Conservation (phyloP, 805 yeast genomes). For the Jamesozyma rosinii region DNA sequence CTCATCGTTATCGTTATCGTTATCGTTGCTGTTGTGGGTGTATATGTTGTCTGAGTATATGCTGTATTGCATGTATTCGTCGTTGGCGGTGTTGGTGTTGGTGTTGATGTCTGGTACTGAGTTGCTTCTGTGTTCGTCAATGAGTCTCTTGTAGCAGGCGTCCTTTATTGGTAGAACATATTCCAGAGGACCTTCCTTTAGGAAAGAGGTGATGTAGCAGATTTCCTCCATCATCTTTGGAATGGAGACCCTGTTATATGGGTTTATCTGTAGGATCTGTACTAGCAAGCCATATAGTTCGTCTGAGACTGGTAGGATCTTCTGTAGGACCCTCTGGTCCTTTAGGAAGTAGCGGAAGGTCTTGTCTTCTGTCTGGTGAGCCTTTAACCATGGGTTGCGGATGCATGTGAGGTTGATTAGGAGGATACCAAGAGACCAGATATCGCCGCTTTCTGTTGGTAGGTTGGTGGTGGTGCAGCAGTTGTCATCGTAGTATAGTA, state of each 20-base stretch:
- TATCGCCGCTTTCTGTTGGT: slow-evolving; percentile 71
- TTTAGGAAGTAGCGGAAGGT: slow-evolving; percentile 58
- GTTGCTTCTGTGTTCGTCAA: neutral
- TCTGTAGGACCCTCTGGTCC: slow-evolving; percentile 46
- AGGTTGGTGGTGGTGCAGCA: slow-evolving; percentile 4
- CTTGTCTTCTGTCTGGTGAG: slow-evolving; percentile 49
- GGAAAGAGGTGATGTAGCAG: slow-evolving; percentile 18
- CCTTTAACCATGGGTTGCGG: slow-evolving; percentile 87
- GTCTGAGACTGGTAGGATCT: slow-evolving; percentile 65
- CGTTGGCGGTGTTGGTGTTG: neutral
- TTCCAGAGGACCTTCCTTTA: slow-evolving; percentile 20
- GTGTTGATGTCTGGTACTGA: neutral
- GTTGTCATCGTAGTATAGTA: slow-evolving; percentile 18
- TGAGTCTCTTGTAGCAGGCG: neutral
- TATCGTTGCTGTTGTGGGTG: no score
- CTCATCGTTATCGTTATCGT: neutral
- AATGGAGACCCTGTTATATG: slow-evolving; percentile 26
- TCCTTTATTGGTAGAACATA: slow-evolving; percentile 12
- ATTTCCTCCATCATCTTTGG: slow-evolving; percentile 16
- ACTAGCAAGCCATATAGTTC: slow-evolving; percentile 48
- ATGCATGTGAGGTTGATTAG: slow-evolving; percentile 72
- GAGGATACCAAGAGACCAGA: slow-evolving; percentile 81
- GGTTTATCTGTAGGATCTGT: slow-evolving; percentile 28
- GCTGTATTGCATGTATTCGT: neutral
- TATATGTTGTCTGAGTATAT: neutral